Evolutionary conservation across 306 rosid species (phyloP).

Genomic region (Cyamopsis tetragonoloba): DNA sequence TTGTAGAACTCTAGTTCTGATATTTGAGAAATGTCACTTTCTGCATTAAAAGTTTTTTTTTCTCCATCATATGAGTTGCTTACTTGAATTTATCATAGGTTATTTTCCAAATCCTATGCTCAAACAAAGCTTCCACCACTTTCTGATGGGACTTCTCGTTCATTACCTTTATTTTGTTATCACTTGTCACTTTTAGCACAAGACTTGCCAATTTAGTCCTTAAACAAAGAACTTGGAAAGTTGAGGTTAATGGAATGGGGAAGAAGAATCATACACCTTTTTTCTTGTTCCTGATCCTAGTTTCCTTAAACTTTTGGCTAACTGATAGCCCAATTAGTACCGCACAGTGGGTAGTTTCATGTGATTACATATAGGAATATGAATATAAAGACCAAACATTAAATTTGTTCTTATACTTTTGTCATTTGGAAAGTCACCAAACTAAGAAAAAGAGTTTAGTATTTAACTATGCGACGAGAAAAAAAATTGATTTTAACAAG

Average conservation of each 20-base stretch:
- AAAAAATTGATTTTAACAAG: background rate
- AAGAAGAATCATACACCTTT: background rate
- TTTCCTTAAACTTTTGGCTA: background rate
- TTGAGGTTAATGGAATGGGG: background rate
- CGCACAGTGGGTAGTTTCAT: background rate
- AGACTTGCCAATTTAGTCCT: background rate
- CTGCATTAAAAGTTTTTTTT: slow-evolving; percentile 1
- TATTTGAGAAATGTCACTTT: background rate
- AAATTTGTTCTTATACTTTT: background rate
- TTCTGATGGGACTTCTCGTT: background rate
- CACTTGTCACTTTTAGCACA: slow-evolving; percentile 6
- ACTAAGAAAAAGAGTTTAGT: background rate
- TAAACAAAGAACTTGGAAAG: slow-evolving; percentile 13
- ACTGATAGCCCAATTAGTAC: background rate
- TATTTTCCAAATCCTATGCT: background rate
- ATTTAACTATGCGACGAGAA: background rate
- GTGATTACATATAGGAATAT: background rate
- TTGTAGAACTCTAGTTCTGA: background rate
- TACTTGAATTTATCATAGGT: background rate
- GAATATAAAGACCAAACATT: background rate
- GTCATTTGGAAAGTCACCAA: background rate
- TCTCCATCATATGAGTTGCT: background rate
- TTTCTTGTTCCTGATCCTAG: background rate
- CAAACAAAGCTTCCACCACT: background rate
- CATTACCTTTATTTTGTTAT: background rate